Percentiles rank a stretch among this genome's conserved stretches.
phyloP scores from a whole-genome alignment of 2,329 filamentous ascomycete species.

The Fusarium annulatum region DNA sequence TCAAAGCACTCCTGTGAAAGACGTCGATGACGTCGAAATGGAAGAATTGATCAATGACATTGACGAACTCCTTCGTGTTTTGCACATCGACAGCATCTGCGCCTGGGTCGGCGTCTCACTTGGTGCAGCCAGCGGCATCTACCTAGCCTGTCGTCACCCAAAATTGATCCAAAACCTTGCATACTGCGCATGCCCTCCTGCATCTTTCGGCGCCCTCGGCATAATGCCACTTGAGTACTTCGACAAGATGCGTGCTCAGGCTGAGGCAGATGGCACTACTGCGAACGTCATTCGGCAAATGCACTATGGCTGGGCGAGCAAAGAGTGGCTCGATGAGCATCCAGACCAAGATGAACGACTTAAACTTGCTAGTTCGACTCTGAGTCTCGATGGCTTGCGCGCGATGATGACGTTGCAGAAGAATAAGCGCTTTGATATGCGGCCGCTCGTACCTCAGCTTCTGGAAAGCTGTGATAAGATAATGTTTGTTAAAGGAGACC shows the following conservation, averaged over 20 bases:
- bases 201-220: neutral
- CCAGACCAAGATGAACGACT: neutral
- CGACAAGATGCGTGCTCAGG: neutral
- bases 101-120: slow-evolving; percentile 10
- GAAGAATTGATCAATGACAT: neutral
- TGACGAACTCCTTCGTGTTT: neutral
- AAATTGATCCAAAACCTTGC: neutral
- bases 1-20: neutral
- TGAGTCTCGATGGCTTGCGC: neutral
- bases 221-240: neutral
- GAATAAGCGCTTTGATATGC: neutral
- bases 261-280: neutral
- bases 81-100: neutral
- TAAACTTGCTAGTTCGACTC: neutral
- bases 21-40: neutral
- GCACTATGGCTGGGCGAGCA: slow-evolving; percentile 14
- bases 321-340: neutral
- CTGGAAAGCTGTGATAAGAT: neutral
- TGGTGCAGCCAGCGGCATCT: neutral
- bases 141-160: neutral
- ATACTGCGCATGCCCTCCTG: slow-evolving; percentile 1
- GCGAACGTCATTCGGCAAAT: neutral
- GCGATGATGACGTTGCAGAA: slow-evolving; percentile 6
- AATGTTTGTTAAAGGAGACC: neutral
- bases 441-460: neutral